phyloP scores from a whole-genome alignment of 2,329 filamentous ascomycete genomes.

The Pestalotiopsis sp. region DNA sequence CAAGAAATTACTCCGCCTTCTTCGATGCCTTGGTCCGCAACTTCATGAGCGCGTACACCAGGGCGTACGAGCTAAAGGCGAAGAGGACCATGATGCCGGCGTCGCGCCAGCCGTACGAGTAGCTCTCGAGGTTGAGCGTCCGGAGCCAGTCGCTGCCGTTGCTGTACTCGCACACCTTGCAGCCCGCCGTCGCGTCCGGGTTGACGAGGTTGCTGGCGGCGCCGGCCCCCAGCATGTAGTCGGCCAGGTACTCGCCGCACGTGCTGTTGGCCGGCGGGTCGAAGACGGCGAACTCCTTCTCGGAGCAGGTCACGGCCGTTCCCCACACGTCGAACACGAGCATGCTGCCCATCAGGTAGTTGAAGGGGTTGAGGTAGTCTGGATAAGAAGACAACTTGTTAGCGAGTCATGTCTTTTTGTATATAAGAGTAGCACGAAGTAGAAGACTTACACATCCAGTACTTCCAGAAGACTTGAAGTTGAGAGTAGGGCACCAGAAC shows the following conservation, averaged over 20 bases:
- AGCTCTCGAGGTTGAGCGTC: constrained; percentile 7
- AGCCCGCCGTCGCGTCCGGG: constrained; percentile 50
- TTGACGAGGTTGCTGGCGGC: constrained; percentile 57
- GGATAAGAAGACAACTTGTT: not conserved
- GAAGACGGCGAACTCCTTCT: constrained; percentile 53
- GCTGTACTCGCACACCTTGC: constrained; percentile 18
- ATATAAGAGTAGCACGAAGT: not conserved
- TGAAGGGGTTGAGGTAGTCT: constrained; percentile 52
- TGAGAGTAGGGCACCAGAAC: constrained; percentile 69
- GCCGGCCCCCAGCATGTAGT: constrained; percentile 53
- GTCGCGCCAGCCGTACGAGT: constrained; percentile 12
- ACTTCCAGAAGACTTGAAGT: constrained; percentile 68
- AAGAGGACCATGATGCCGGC: constrained; percentile 12
- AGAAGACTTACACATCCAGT: constrained; percentile 56
- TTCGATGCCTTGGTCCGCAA: constrained; percentile 18
- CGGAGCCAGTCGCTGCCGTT: constrained; percentile 9
- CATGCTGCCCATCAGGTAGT: constrained; percentile 61
- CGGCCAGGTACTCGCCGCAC: constrained; percentile 59
- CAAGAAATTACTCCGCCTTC: constrained; percentile 5
- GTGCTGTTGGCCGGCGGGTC: constrained; percentile 53
- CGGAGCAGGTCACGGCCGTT: constrained; percentile 45
- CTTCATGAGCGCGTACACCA: constrained; percentile 15
- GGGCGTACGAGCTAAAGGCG: constrained; percentile 11
- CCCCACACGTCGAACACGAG: constrained; percentile 55
- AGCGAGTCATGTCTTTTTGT: not conserved